Base-by-base conservation (phyloP, 331 rosid species). In the Rhamnella rubrinervis region DNA sequence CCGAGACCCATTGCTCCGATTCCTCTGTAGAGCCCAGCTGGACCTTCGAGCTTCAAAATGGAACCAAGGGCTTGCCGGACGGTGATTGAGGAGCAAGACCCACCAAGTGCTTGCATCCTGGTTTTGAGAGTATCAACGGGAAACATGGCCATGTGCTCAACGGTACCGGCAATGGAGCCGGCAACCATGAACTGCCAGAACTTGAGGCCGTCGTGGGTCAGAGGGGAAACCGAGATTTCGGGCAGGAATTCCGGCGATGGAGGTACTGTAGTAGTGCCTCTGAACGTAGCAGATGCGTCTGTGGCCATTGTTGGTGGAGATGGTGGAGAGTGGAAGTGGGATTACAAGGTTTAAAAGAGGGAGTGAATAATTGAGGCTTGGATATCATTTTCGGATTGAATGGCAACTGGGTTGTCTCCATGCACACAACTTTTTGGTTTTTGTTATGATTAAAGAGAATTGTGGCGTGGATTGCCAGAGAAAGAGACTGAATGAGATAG, bases 61-160 rank as follows among this genome's bases (percentile, higher is more conserved):
- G 83, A 82, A 37, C 58, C 49, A 1, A 82, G 80, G 49, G 73
- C 75, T 53, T 57, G 81, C 15, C 83, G 80, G 61, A 78, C 72
- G 9, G 77, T 80, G 37, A 55, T 15, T 28, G 77, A 55, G 15
- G 78, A 49, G 20, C 60, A 57, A 8, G 85, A 81, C 9, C 72
- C 75, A 3, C 71, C 70, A 2, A 78, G 51, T 58, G 61, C 69
- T 26, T 78, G 86, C 71, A 82, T 74, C 38, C 83, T 72, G 58
- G 83, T 82, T 53, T 82, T 82, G 63, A 82, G 78, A 2, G 86
- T 82, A 61, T 82, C 86, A n/a, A 78, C 63, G 16, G 83, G 83
- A 47, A 74, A 82, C 86, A 82, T 82, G 14, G 83, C 76, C 75
- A 78, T 78, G 77, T 78, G 86, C 70, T 78, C 83, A 50, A 71